phyloP scores from a whole-genome alignment of 177 flowering plant genomes.

The Vitis hybrid region DNA sequence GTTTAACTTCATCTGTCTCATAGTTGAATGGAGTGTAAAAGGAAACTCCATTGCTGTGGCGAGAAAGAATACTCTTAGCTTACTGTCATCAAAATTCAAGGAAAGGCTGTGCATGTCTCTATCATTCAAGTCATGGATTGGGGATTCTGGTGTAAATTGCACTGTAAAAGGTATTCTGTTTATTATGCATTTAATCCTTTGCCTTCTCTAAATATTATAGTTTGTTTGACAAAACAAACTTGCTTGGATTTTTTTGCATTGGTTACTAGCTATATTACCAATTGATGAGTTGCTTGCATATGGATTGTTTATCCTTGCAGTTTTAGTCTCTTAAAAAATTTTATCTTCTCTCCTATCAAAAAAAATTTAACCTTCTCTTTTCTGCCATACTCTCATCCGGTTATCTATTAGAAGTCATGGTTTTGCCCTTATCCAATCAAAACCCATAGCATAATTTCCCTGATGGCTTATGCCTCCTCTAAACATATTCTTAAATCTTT shows the following conservation, averaged over 20 bases:
- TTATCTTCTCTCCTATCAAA: too few species aligned
- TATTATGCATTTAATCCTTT: not conserved
- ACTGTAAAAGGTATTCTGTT: constrained; percentile 54
- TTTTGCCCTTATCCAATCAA: too few species aligned
- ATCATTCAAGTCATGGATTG: constrained; percentile 42
- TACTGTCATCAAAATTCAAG: constrained; percentile 61
- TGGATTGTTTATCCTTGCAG: not conserved
- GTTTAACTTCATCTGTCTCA: constrained; percentile 7
- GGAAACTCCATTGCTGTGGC: constrained; percentile 74
- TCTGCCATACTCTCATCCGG: too few species aligned
- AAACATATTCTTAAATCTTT: too few species aligned
- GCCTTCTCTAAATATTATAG: not conserved
- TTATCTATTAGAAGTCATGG: too few species aligned
- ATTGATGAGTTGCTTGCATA: not conserved
- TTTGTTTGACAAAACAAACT: not conserved
- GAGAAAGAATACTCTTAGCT: constrained; percentile 46
- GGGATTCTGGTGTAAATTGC: constrained; percentile 34
- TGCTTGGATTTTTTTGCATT: not conserved
- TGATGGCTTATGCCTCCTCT: too few species aligned
- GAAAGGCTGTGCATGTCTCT: constrained; percentile 51
- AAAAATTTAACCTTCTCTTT: not conserved
- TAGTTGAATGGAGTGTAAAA: constrained; percentile 73
- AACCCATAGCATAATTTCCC: too few species aligned
- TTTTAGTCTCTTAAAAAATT: not conserved
- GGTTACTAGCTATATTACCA: not conserved